Evolutionary conservation across 2,329 filamentous ascomycete genomes (phyloP).

Genomic region (Talaromyces atroroseus): DNA sequence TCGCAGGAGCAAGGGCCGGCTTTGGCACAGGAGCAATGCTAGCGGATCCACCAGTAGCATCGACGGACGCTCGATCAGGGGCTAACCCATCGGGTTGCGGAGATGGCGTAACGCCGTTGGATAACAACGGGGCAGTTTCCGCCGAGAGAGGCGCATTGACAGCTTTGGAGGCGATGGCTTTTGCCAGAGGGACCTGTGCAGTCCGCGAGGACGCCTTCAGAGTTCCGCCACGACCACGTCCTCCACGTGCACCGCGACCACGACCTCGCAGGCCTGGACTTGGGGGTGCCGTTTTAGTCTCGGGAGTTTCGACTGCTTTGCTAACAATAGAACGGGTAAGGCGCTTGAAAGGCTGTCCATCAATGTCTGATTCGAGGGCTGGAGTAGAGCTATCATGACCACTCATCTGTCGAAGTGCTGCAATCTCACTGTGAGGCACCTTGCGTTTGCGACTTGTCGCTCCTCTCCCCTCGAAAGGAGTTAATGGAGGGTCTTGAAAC

Average conservation of each 20-base stretch:
- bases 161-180: not conserved
- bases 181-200: not conserved
- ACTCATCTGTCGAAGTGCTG: constrained; percentile 19
- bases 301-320: constrained; percentile 19
- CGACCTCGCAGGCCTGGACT: constrained; percentile 9
- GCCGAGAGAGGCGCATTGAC: not conserved
- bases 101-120: constrained; percentile 9
- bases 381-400: constrained; percentile 23
- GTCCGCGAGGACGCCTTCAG: not conserved
- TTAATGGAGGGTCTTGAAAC: constrained; percentile 28
- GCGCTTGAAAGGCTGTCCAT: constrained; percentile 25
- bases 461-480: constrained; percentile 24
- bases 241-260: constrained; percentile 8
- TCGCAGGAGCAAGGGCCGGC: constrained; percentile 10
- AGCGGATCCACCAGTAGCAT: not conserved
- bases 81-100: not conserved
- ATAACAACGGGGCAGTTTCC: not conserved
- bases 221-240: constrained; percentile 7
- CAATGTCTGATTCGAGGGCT: constrained; percentile 25
- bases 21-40: constrained; percentile 9
- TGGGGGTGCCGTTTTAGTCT: constrained; percentile 18
- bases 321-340: constrained; percentile 28
- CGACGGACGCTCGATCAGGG: not conserved
- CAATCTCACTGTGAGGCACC: constrained; percentile 30
- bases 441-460: constrained; percentile 31